phyloP scores from a whole-genome alignment of 139 green algal genomes.

The Closterium sp. region DNA sequence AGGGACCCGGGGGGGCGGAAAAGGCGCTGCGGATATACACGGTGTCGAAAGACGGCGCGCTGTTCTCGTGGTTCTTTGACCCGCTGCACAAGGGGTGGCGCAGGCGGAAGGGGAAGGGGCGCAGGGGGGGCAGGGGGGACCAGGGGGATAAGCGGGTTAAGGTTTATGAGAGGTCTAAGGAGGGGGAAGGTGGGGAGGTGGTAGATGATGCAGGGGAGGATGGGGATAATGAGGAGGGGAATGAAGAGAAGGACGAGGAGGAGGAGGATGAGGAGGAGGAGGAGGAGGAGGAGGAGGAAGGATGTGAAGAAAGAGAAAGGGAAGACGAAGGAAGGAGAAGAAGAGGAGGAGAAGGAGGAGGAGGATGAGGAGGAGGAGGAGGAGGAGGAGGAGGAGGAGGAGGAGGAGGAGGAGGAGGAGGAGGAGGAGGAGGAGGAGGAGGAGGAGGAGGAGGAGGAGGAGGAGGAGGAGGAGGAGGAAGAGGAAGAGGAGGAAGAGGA shows the following conservation, averaged over 20 bases:
- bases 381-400: not conserved
- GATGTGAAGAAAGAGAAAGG: slow-evolving; percentile 2
- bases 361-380: not conserved
- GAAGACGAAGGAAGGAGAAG: not conserved
- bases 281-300: not conserved
- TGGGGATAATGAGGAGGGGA: not conserved
- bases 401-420: not conserved
- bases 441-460: not conserved
- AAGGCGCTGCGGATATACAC: slow-evolving; percentile 60
- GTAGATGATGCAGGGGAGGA: not conserved
- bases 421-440: slow-evolving; percentile 3
- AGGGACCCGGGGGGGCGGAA: not conserved
- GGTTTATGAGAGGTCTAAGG: not conserved
- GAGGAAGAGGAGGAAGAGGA: slow-evolving; percentile 18
- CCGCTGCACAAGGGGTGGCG: not conserved
- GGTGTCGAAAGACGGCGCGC: slow-evolving; percentile 77
- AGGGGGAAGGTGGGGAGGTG: not conserved
- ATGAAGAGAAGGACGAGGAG: not conserved
- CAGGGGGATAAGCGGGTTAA: not conserved
- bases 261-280: slow-evolving; percentile 4
- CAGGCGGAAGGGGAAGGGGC: not conserved
- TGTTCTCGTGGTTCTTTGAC: slow-evolving; percentile 77
- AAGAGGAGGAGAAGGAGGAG: not conserved
- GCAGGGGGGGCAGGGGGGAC: not conserved
- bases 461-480: not conserved